Evolutionary conservation across 345 rosid species (phyloP), one percentile per base, ranked within the genome.

Genomic region (Aethionema arabicum): DNA sequence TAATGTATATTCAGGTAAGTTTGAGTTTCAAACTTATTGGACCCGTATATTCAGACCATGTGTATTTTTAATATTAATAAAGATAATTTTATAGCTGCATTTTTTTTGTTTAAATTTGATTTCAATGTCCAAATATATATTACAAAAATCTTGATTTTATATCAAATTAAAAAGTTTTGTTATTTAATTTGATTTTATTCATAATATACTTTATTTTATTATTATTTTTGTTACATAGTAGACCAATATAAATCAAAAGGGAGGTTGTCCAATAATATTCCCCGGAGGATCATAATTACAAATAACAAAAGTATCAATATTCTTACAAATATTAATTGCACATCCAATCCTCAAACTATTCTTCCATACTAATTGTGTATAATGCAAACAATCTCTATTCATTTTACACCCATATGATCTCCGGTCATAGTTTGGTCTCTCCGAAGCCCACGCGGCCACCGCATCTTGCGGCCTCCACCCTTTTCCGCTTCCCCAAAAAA

Each of bases 211-310:
- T 21, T 21, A 21, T 21, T 21, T 21, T 21, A 21, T 21, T 21
- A 21, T 21, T 21, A 21, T 21, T 21, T 21, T 21, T 21, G 27
- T 21, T 21, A 21, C 27, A 14, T n/a, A 16, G 31, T 50, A 5
- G 8, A 51, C n/a, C 6, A 51, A n/a, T 3, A 63, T 48, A 6
- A 54, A 56, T 80, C 61, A 88, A 40, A 77, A 88, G 12, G 92
- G 96, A 56, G 76, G 76, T 56, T 85, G 75, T 44, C 92, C 85
- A 3, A 77, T 65, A 13, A 80, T 77, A 49, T 83, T 80, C 36
- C 96, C 90, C 1, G 76, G 92, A 12, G 90, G 92, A 61, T 83
- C 78, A 63, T 88, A 83, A 45, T 77, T 79, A 71, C 88, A 82
- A 5, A 64, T 63, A 38, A 82, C 61, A 53, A 85, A 75, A 8